Evolutionary conservation across 805 yeast species (phyloP), one percentile per base, ranked within the genome.

Genomic region (Isabelozyma gotoi): DNA sequence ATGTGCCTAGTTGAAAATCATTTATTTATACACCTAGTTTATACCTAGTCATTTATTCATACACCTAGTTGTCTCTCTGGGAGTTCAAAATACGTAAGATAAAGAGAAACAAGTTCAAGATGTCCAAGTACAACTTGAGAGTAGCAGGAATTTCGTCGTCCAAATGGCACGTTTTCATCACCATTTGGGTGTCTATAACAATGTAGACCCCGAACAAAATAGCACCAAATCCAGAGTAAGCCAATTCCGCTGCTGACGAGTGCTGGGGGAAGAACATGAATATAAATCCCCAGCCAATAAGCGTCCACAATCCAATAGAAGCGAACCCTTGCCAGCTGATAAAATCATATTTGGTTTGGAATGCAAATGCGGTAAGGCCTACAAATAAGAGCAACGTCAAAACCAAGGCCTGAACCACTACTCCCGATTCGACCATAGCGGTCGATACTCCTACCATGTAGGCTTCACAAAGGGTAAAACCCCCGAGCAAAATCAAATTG

Each of bases 121-220:
- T 78, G 60, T 89, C 97, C 71, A 89, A 74, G 62, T 90, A 89
- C 48, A 90, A 74, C 52, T 80, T 68, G 58, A 90, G 81, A 12
- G 92, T 81, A 40, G 95, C 92, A 33, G 81, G 76, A n/a, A 89
- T 77, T 56, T 88, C 96, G 52, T 90, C 96, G 52, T 89, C 96
- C 35, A 89, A 82, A 55, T 83, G 84, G 52, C 74, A 81, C 44
- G 80, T 81, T 57, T 84, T 81, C 81, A 89, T 76, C 43, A 89
- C 79, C 52, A 80, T 61, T 63, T 89, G 96, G 16, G 96, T 89
- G 62, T 89, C 97, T 37, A 88, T 79, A 40, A 89, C 65, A 45
- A 90, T 76, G 58, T 84, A 88, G 4, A 81, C 78, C 11, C 84
- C 72, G 64, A 89, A 89, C 2, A 89, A 65, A 34, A 84, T 55